These are phyloP conservation scores for Agaricus blazei DNA, from an alignment of 768 basidiomycete genomes.

Conservation along the genomic window DNA sequence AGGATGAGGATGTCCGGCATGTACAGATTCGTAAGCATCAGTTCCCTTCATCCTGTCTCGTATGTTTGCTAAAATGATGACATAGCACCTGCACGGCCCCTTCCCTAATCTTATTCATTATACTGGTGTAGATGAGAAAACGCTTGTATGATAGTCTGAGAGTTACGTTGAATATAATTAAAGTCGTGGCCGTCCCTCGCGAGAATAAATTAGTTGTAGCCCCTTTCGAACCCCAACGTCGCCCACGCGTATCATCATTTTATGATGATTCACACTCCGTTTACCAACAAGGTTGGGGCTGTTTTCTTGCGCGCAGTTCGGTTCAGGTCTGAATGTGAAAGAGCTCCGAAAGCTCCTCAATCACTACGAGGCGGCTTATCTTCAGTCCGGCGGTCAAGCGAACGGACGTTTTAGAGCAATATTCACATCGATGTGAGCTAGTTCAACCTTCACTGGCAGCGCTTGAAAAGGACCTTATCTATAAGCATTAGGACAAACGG, in stretches of 20 bases:
- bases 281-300: too few species aligned
- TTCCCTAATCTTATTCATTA: slow-evolving; percentile 55
- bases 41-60: neutral
- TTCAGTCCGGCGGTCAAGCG: neutral
- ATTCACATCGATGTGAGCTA: slow-evolving; percentile 9
- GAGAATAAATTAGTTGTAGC: too few species aligned
- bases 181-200: too few species aligned
- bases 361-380: neutral
- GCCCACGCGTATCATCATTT: too few species aligned
- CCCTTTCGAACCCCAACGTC: too few species aligned
- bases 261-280: too few species aligned
- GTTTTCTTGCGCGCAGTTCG: too few species aligned
- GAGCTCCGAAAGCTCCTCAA: too few species aligned
- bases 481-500: neutral
- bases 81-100: slow-evolving; percentile 47
- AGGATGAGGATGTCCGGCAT: slow-evolving; percentile 53
- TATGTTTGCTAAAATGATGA: neutral
- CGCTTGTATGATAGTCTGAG: neutral
- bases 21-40: slow-evolving; percentile 46
- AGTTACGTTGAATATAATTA: too few species aligned
- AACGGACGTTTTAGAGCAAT: neutral
- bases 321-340: too few species aligned
- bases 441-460: neutral
- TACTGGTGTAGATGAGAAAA: slow-evolving; percentile 27
- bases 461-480: neutral